phyloP scores from a whole-genome alignment of 495 filamentous ascomycete species.

The Entonaema liquescens region DNA sequence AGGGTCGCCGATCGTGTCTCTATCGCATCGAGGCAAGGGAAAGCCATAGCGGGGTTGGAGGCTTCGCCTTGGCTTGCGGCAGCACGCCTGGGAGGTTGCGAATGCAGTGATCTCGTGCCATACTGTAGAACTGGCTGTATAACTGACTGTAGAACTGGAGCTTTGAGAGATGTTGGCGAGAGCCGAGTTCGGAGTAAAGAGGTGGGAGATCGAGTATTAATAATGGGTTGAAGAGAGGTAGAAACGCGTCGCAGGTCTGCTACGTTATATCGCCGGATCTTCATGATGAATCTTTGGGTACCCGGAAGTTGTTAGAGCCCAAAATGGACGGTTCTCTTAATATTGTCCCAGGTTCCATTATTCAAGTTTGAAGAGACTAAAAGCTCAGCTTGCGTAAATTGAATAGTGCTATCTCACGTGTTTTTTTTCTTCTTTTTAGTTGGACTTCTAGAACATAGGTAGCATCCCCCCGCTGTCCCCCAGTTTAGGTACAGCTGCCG shows the following conservation, averaged over 20 bases:
- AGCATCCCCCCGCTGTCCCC: background rate
- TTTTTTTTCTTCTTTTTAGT: background rate
- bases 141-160: constrained; percentile 8
- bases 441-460: background rate
- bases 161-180: constrained; percentile 12
- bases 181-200: constrained; percentile 26
- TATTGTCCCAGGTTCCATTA: constrained; percentile 15
- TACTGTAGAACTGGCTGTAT: constrained; percentile 10
- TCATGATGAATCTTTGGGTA: constrained; percentile 19
- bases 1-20: constrained; percentile 85
- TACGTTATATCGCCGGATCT: constrained; percentile 19
- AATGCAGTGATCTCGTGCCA: constrained; percentile 45
- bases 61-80: constrained; percentile 48
- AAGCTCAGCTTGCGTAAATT: constrained; percentile 5
- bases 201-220: constrained; percentile 5
- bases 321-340: constrained; percentile 8
- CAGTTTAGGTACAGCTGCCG: background rate
- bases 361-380: constrained; percentile 7
- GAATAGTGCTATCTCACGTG: constrained; percentile 5
- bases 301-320: background rate
- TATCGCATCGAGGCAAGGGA: constrained; percentile 93
- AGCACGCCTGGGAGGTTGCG: constrained; percentile 44
- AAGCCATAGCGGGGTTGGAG: constrained; percentile 91
- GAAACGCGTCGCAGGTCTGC: constrained; percentile 32
- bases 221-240: constrained; percentile 21